Base-by-base conservation (phyloP, 2,329 filamentous ascomycete genomes). In the Penicillium sp. region DNA sequence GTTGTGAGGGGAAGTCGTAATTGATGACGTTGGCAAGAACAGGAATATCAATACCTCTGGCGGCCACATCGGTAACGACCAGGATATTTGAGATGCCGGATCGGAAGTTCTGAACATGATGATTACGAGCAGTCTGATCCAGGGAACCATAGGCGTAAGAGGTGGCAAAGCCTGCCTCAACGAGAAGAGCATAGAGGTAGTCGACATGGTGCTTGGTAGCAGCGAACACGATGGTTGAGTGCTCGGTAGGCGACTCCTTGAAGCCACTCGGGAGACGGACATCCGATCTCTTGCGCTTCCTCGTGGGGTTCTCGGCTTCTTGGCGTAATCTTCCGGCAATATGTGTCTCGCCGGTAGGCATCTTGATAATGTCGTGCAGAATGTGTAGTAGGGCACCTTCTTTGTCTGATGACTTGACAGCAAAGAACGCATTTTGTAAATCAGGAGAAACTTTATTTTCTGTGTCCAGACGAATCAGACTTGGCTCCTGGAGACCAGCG, bases 201-300 rank as follows among this genome's bases (percentile, higher is more conserved):
- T 99, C 95, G 50, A 99, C 94, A 69, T 97, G 91, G 75, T 99
- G 94, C 70, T 99, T 97, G 0, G 94, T 97, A 2, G 93, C 90
- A 0, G 90, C 86, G 68, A 99, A 99, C 4, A 99, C 80, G 64
- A 99, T 97, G 0, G 95, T 99, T 0, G 94, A 97, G 71, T 96
- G 88, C 56, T 90, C 84, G 0, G 91, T 94, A 1, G 91, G 91
- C 52, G 88, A 90, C 52, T 89, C 87, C 40, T 79, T 84, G 31
- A 78, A 76, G 35, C 81, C 81, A 2, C 80, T 75, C 11, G 77
- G 69, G 57, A 83, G 71, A 4, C 69, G 80, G 5, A 79, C 77
- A 25, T 80, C 77, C 6, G 76, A 76, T 48, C 78, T 67, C 64
- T 81, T 80, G 49, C 78, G 70, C 66, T 80, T 81, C 30, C 60